phyloP scores from a whole-genome alignment of 768 basidiomycete species.

The Neoboletus subvelutipes region DNA sequence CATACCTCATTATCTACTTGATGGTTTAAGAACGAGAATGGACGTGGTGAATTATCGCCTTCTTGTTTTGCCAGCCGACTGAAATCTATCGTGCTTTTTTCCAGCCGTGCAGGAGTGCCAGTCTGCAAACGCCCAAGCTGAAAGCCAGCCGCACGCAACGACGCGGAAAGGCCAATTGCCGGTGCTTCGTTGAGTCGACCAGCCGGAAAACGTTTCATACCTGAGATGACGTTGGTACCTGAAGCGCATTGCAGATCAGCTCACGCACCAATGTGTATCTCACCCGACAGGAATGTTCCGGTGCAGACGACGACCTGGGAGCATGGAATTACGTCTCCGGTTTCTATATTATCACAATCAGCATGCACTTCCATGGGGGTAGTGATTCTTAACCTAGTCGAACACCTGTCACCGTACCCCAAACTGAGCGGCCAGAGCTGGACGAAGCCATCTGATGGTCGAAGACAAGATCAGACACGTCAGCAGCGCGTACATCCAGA shows the following conservation, averaged over 20 bases:
- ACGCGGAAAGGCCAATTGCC: slow-evolving; percentile 71
- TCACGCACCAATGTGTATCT: slow-evolving; percentile 79
- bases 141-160: slow-evolving; percentile 74
- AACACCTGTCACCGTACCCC: slow-evolving; percentile 64
- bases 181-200: slow-evolving; percentile 74
- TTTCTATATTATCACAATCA: slow-evolving; percentile 44
- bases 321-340: slow-evolving; percentile 72
- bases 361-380: neutral
- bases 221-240: slow-evolving; percentile 30
- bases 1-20: slow-evolving; percentile 67
- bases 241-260: neutral
- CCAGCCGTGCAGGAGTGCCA: slow-evolving; percentile 82
- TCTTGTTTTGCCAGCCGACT: slow-evolving; percentile 56
- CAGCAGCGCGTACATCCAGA: slow-evolving; percentile 67
- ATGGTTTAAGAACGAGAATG: slow-evolving; percentile 76
- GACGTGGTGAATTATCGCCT: slow-evolving; percentile 62
- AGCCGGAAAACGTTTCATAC: slow-evolving; percentile 73
- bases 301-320: slow-evolving; percentile 86
- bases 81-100: slow-evolving; percentile 70
- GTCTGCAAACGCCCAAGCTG: slow-evolving; percentile 82
- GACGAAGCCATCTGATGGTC: slow-evolving; percentile 41
- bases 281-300: slow-evolving; percentile 87
- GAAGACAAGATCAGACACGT: slow-evolving; percentile 77
- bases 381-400: slow-evolving; percentile 50
- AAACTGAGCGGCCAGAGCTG: slow-evolving; percentile 28